These are phyloP conservation scores for Polyporus tsugae DNA, from an alignment of 1,284 basidiomycete species.

Conservation along the genomic window DNA sequence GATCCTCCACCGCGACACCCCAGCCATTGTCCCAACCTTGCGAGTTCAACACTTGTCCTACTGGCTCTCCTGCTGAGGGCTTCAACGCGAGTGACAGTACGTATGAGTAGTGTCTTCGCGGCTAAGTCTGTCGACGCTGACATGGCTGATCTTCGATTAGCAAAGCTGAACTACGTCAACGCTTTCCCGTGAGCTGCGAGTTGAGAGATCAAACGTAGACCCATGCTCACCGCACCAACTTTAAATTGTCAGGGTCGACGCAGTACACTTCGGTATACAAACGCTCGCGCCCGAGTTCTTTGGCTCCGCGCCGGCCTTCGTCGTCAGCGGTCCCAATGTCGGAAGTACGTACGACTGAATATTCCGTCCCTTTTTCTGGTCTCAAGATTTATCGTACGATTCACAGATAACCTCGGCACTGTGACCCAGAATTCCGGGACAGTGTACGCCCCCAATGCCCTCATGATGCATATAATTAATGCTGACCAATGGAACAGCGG, in stretches of 20 bases:
- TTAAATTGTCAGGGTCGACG: conserved; percentile 48
- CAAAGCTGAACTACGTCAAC: conserved; percentile 48
- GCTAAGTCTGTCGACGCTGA: neutral
- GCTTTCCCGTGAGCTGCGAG: conserved; percentile 38
- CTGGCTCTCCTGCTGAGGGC: conserved; percentile 54
- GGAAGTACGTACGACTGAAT: conserved; percentile 47
- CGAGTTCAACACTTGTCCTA: conserved; percentile 52
- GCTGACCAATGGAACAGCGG: conserved; percentile 45
- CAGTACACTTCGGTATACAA: conserved; percentile 55
- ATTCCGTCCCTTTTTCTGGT: neutral
- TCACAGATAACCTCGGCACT: conserved; percentile 50
- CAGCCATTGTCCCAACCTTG: conserved; percentile 44
- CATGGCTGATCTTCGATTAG: conserved; percentile 16
- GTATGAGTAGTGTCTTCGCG: conserved; percentile 31
- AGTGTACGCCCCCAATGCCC: conserved; percentile 46
- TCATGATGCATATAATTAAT: neutral
- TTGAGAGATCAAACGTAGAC: neutral
- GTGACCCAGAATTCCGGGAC: conserved; percentile 53
- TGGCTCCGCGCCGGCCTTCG: conserved; percentile 53
- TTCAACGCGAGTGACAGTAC: conserved; percentile 51
- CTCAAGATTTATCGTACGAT: neutral
- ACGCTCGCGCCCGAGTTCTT: conserved; percentile 54
- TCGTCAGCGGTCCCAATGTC: conserved; percentile 60
- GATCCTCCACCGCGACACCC: conserved; percentile 43
- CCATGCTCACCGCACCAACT: neutral